Conservation (phyloP, 495 filamentous ascomycete species). For the Penicillium coffeae region DNA sequence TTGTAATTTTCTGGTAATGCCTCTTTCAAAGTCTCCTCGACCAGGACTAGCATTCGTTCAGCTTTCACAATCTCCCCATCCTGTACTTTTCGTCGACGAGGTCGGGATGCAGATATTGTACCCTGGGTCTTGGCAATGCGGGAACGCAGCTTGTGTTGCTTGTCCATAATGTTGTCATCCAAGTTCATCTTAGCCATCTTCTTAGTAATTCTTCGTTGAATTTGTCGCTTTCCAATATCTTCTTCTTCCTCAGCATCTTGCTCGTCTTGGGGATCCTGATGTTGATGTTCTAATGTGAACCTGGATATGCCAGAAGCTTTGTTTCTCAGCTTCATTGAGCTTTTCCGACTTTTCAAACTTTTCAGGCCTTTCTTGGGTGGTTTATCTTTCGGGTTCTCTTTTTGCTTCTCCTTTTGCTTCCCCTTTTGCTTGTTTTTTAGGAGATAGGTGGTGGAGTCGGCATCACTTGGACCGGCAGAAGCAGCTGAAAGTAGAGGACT, state of each 20-base stretch:
- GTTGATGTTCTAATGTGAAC: slow-evolving; percentile 28
- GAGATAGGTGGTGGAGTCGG: slow-evolving; percentile 37
- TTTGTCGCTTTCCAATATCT: slow-evolving; percentile 3
- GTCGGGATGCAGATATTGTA: slow-evolving; percentile 35
- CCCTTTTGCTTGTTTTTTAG: slow-evolving; percentile 24
- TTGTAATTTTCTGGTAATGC: slow-evolving; percentile 59
- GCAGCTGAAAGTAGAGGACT: slow-evolving; percentile 19
- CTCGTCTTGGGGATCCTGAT: slow-evolving; percentile 35
- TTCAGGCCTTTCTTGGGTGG: too few species aligned
- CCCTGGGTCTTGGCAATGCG: slow-evolving; percentile 37
- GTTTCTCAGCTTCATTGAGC: slow-evolving; percentile 26
- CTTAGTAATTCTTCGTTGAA: slow-evolving; percentile 17
- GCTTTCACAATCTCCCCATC: slow-evolving; percentile 69
- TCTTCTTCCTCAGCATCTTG: slow-evolving; percentile 8
- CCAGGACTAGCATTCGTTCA: slow-evolving; percentile 69
- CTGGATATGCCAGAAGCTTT: slow-evolving; percentile 19
- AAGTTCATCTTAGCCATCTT: slow-evolving; percentile 43
- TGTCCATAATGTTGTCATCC: slow-evolving; percentile 40
- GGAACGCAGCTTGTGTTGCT: slow-evolving; percentile 34
- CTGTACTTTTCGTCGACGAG: slow-evolving; percentile 38
- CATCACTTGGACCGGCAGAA: slow-evolving; percentile 28
- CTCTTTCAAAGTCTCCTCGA: slow-evolving; percentile 54
- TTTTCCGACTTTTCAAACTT: background rate
- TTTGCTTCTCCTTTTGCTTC: background rate
- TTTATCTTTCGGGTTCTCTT: too few species aligned